Evolutionary conservation across 2,329 filamentous ascomycete species (phyloP).

Genomic region (Xylariaceae sp.): DNA sequence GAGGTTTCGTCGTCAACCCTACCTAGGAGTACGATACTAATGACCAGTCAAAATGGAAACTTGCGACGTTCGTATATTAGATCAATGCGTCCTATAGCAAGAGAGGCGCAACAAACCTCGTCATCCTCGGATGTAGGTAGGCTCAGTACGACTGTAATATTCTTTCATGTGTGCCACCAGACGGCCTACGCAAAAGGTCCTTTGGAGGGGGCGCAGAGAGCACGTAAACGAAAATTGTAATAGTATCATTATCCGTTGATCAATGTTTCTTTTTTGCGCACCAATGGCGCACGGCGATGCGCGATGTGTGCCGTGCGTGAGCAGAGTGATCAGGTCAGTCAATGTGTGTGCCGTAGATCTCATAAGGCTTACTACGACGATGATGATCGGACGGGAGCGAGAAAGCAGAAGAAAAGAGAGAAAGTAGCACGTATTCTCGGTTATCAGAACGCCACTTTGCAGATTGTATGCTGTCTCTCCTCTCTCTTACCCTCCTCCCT

Average conservation of each 20-base stretch:
- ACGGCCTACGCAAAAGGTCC: background rate
- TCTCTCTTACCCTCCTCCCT: background rate
- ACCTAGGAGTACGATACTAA: no score
- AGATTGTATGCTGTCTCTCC: slow-evolving; percentile 14
- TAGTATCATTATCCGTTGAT: background rate
- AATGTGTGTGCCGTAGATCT: slow-evolving; percentile 1
- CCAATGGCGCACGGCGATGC: slow-evolving; percentile 1
- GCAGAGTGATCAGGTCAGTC: background rate
- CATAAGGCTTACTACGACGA: slow-evolving; percentile 5
- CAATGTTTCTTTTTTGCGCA: background rate
- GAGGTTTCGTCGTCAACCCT: no score
- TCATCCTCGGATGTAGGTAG: background rate
- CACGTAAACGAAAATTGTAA: no score
- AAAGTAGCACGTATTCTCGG: slow-evolving; percentile 11
- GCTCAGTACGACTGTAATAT: background rate
- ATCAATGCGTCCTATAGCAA: slow-evolving; percentile 1
- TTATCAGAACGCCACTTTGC: slow-evolving; percentile 15
- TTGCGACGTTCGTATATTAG: background rate
- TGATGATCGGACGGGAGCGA: slow-evolving; percentile 17
- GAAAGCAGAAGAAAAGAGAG: background rate
- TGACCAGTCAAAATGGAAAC: background rate
- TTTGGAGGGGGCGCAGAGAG: no score
- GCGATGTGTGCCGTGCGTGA: no score
- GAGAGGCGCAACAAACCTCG: slow-evolving; percentile 1
- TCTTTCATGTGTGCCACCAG: background rate